Conservation (phyloP, 2,329 filamentous ascomycete genomes). For the Fusarium succisae region DNA sequence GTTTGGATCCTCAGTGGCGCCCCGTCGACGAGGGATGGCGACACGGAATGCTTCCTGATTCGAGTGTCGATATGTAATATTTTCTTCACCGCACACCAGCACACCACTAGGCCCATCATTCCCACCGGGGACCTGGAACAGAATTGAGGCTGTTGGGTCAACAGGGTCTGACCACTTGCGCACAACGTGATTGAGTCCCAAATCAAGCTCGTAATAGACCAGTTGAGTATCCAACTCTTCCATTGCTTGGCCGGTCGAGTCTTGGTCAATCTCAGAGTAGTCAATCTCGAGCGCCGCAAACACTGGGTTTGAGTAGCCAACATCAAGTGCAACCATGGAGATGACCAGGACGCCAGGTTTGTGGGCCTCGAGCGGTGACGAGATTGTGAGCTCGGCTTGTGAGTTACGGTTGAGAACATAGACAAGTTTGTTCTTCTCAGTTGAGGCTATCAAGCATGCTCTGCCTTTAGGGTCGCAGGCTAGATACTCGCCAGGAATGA, state of each 20-base stretch:
- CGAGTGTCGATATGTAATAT: constrained; percentile 95
- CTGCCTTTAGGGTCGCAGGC: constrained; percentile 95
- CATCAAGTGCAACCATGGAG: constrained; percentile 86
- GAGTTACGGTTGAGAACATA: constrained; percentile 97
- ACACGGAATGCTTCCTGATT: constrained; percentile 91
- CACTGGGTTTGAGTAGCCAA: constrained; percentile 95
- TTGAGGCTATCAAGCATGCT: constrained; percentile 91
- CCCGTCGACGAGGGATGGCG: constrained; percentile 85
- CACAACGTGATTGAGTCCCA: constrained; percentile 96
- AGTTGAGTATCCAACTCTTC: constrained; percentile 87
- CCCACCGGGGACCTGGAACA: constrained; percentile 96
- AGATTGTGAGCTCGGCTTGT: constrained; percentile 94
- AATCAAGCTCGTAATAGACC: constrained; percentile 96
- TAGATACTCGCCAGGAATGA: constrained; percentile 95
- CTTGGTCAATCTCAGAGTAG: constrained; percentile 90
- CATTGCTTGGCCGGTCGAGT: constrained; percentile 84
- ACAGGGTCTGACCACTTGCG: constrained; percentile 96
- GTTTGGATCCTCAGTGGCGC: constrained; percentile 89
- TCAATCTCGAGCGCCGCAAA: constrained; percentile 96
- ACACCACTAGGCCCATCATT: constrained; percentile 95
- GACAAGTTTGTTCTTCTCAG: constrained; percentile 99
- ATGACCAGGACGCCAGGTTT: constrained; percentile 92
- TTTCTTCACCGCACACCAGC: constrained; percentile 92
- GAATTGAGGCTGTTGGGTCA: constrained; percentile 84
- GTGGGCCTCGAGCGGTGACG: constrained; percentile 95